Evolutionary conservation across 1,284 basidiomycete species (phyloP).

Genomic region (Heterobasidion irregulare): DNA sequence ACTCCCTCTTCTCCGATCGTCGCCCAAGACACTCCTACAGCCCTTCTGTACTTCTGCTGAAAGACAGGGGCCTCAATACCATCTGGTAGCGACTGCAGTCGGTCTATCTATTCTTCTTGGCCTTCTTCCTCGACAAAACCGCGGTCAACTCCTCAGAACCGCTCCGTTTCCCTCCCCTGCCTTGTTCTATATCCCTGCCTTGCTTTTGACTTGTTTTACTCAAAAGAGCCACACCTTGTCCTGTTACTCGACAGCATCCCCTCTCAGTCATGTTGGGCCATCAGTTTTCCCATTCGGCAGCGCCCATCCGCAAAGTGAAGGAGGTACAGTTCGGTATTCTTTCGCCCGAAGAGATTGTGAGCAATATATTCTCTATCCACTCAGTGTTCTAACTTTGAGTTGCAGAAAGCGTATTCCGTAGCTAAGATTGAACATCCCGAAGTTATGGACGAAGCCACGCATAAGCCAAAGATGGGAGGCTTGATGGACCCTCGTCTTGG

Average conservation of each 20-base stretch:
- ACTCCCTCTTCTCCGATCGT: neutral
- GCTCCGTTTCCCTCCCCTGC: too few relatives aligned
- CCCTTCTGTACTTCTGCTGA: too few relatives aligned
- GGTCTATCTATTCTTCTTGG: too few relatives aligned
- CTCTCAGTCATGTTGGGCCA: slow-evolving; percentile 61
- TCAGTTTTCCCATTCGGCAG: slow-evolving; percentile 86
- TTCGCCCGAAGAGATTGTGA: slow-evolving; percentile 98
- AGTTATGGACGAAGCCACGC: slow-evolving; percentile 92
- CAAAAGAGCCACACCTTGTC: too few relatives aligned
- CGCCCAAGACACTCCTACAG: slow-evolving; percentile 1
- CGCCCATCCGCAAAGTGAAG: slow-evolving; percentile 89
- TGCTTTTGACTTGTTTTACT: too few relatives aligned
- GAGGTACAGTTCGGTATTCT: slow-evolving; percentile 99
- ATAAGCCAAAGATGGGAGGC: slow-evolving; percentile 85
- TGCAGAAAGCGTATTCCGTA: slow-evolving; percentile 93
- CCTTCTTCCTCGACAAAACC: too few relatives aligned
- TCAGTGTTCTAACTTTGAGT: slow-evolving; percentile 4
- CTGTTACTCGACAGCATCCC: neutral
- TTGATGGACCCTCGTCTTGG: slow-evolving; percentile 98
- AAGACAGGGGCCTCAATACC: too few relatives aligned
- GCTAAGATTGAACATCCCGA: slow-evolving; percentile 98
- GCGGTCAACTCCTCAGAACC: too few relatives aligned
- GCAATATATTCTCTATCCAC: slow-evolving; percentile 24
- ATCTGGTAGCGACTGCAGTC: too few relatives aligned
- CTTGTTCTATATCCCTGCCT: too few relatives aligned